Evolutionary conservation across 768 basidiomycete genomes (phyloP).

Genomic region (Floccularia luteovirens): DNA sequence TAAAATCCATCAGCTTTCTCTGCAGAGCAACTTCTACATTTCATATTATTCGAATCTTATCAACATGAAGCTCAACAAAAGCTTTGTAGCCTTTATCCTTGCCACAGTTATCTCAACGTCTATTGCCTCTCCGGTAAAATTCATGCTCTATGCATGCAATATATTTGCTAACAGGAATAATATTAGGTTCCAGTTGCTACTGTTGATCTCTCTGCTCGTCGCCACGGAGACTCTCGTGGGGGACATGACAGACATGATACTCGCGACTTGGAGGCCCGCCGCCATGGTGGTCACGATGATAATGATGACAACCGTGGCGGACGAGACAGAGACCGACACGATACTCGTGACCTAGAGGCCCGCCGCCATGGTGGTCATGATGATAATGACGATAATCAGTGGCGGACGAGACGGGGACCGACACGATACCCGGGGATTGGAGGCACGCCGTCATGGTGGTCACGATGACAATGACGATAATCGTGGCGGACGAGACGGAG

Average conservation of each 20-base stretch:
- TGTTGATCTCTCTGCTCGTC: constrained; percentile 9
- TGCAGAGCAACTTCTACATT: neutral
- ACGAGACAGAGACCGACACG: neutral
- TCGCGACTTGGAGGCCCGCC: constrained; percentile 6
- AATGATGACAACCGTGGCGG: constrained; percentile 5
- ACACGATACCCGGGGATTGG: constrained; percentile 4
- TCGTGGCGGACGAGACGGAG: constrained; percentile 1
- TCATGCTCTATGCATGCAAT: neutral
- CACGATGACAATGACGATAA: constrained; percentile 1
- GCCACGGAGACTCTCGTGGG: constrained; percentile 6
- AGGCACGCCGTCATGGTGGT: constrained; percentile 9
- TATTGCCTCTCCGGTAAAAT: constrained; percentile 20
- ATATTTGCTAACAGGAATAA: neutral
- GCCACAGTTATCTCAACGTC: constrained; percentile 21
- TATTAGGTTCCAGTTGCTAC: neutral
- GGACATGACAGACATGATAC: neutral
- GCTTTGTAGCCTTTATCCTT: constrained; percentile 22
- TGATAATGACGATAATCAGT: constrained; percentile 6
- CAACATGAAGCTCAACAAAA: constrained; percentile 26
- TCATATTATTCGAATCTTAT: too few species aligned
- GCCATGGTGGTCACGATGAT: constrained; percentile 5
- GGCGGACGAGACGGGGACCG: constrained; percentile 7
- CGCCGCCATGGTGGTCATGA: constrained; percentile 10
- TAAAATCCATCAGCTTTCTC: constrained; percentile 8
- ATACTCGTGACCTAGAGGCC: constrained; percentile 2